These are phyloP conservation scores for Fusarium bactridioides DNA, from an alignment of 2,329 filamentous ascomycete genomes.

Conservation along the genomic window DNA sequence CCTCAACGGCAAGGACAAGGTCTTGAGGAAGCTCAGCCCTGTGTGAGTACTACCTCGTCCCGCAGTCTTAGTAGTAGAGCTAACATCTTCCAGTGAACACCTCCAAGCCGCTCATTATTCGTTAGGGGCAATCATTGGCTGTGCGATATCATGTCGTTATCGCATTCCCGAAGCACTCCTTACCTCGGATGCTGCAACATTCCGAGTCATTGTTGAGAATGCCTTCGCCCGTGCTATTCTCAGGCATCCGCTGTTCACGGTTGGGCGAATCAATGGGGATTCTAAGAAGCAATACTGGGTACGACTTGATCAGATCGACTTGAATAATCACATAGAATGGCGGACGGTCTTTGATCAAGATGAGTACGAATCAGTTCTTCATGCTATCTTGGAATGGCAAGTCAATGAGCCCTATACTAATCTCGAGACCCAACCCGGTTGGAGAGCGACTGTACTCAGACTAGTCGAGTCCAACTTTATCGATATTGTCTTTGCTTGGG, in stretches of 20 bases:
- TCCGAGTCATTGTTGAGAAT: not conserved
- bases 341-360: not conserved
- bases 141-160: conserved; percentile 18
- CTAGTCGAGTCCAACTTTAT: not conserved
- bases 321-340: conserved; percentile 19
- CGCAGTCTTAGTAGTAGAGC: fast-evolving
- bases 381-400: not conserved
- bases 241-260: conserved; percentile 1
- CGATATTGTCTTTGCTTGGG: conserved; percentile 21
- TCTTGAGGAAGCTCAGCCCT: conserved; percentile 13
- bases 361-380: not conserved
- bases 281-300: conserved; percentile 14
- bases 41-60: not conserved
- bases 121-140: not conserved
- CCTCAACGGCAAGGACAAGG: not conserved
- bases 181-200: fast-evolving
- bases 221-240: not conserved
- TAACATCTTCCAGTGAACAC: not conserved
- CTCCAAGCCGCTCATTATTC: not conserved
- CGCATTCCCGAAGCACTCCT: not conserved
- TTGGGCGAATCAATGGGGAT: not conserved
- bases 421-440: not conserved
- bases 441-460: not conserved
- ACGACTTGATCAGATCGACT: conserved; percentile 1
- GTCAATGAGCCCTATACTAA: not conserved